Conservation (phyloP, 2,329 filamentous ascomycete species). For the Alternaria ethzedia region DNA sequence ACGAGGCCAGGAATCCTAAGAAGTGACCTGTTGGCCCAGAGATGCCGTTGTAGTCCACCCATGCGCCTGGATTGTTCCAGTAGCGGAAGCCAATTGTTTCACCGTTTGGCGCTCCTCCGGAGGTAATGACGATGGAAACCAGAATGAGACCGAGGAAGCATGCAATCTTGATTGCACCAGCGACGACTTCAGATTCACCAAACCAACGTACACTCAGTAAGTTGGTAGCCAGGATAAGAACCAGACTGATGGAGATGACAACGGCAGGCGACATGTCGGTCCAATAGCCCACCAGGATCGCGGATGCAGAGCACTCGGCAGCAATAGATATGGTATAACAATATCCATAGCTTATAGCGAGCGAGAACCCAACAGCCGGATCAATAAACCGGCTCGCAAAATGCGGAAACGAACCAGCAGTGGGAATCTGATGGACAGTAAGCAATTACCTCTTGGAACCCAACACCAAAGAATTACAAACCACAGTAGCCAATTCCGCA, state of each 20-base stretch:
- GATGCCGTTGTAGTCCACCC: conserved; percentile 68
- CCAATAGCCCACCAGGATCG: conserved; percentile 47
- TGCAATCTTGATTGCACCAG: conserved; percentile 49
- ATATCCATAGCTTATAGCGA: conserved; percentile 52
- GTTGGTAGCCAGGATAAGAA: conserved; percentile 59
- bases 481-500: conserved; percentile 63
- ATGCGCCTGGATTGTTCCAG: conserved; percentile 70
- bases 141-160: conserved; percentile 44
- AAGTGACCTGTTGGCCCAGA: conserved; percentile 58
- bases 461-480: conserved; percentile 1
- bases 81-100: conserved; percentile 69
- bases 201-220: conserved; percentile 59
- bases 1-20: conserved; percentile 60
- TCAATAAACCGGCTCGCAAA: conserved; percentile 68
- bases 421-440: conserved; percentile 11
- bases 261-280: conserved; percentile 60
- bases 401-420: conserved; percentile 65
- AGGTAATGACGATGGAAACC: conserved; percentile 29
- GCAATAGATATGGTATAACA: conserved; percentile 57
- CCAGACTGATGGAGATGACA: conserved; percentile 61
- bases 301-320: conserved; percentile 54
- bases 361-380: conserved; percentile 65
- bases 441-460: background rate
- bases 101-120: conserved; percentile 59
- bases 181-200: conserved; percentile 56